Base-by-base conservation (phyloP, 768 basidiomycete genomes). In the Porpolomopsis calyptriformis region DNA sequence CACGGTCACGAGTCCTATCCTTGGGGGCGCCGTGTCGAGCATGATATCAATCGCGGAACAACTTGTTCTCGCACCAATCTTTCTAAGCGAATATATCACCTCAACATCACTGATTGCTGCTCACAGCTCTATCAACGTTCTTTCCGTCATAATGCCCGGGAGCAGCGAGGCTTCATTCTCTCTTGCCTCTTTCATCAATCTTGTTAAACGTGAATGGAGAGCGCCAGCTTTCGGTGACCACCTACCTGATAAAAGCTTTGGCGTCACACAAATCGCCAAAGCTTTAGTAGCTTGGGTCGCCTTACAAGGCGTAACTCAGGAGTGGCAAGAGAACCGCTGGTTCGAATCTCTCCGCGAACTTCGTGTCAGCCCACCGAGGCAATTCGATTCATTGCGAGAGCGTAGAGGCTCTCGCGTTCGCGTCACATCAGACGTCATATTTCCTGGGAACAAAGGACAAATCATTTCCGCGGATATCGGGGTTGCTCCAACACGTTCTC, bases 391-490 rank as follows among this genome's bases (percentile, higher is more conserved):
- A 5, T 50, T 62, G 11, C 55, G 63, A 1, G 60, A 60, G 11
- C 61, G 68, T 49, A 65, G 61, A 48, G 60, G 64, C 38, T 81
- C 82, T n/a, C 73, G 78, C 9, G 65, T 87, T 16, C 78, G 80
- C 43, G 80, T 88, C 51, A 85, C 80, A 0, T 78, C 80, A 1
- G 83, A 85, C 56, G 67, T 81, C 38, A 76, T 83, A 40, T 76
- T 83, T 49, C 78, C 84, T 8, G 78, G 74, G 25, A 68, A 77
- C 53, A 64, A 68, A 36, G 84, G 82, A 5, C 85, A 88, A 55
- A 76, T 90, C 40, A 79, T 88, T 49, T 77, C 78, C 18, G 87
- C 85, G 4, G 84, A 87, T 53, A 86, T 89, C 33, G 85, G 84
- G n/a, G 77, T 80, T 53, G 72, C 71, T 18, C 64, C 69, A 19